Conservation (phyloP, 371 early-diverging fungal species). For the Entomophthora muscae region DNA sequence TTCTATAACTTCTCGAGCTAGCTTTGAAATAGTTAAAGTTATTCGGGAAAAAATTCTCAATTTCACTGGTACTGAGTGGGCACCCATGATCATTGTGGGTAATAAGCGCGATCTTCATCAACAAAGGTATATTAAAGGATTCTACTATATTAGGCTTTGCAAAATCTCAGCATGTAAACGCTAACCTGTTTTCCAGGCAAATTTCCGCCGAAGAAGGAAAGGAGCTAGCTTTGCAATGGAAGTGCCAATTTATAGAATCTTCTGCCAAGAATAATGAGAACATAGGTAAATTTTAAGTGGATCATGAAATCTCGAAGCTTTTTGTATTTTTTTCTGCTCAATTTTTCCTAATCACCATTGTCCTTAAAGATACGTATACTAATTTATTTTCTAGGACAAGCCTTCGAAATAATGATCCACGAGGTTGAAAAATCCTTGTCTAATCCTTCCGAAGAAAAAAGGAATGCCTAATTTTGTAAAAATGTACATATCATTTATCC, state of each 20-base stretch:
- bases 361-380: neutral
- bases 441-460: slow-evolving; percentile 34
- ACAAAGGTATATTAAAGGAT: slow-evolving; percentile 26
- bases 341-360: neutral
- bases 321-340: neutral
- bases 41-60: slow-evolving; percentile 91
- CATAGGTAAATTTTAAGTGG: slow-evolving; percentile 31
- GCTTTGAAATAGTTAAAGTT: slow-evolving; percentile 75
- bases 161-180: too few species aligned
- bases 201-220: slow-evolving; percentile 62
- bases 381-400: slow-evolving; percentile 23
- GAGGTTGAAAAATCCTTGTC: slow-evolving; percentile 45
- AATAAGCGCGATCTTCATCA: slow-evolving; percentile 78
- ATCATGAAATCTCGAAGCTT: slow-evolving; percentile 1
- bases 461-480: slow-evolving; percentile 26
- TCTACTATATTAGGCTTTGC: neutral
- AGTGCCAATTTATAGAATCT: slow-evolving; percentile 70
- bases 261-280: slow-evolving; percentile 85
- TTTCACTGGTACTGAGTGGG: slow-evolving; percentile 75
- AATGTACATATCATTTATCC: neutral
- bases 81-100: slow-evolving; percentile 81
- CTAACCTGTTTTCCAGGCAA: slow-evolving; percentile 25
- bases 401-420: slow-evolving; percentile 45
- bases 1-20: slow-evolving; percentile 66
- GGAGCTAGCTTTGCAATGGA: slow-evolving; percentile 58